Conservation (phyloP, 108 stramenopile species). For the Aureococcus anophagefferens region DNA sequence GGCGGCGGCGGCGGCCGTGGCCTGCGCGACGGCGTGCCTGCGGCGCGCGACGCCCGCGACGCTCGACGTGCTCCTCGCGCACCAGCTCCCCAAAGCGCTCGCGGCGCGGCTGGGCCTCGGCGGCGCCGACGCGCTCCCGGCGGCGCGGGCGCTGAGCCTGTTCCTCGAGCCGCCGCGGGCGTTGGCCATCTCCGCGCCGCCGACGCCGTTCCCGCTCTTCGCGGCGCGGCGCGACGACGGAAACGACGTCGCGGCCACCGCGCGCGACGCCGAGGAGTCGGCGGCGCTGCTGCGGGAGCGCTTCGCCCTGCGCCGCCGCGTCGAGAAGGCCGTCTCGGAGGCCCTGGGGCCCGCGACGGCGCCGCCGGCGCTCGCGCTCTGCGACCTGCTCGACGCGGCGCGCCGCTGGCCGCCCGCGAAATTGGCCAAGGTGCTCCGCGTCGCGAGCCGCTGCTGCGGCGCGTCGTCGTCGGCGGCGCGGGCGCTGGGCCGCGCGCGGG, state of each 20-base stretch:
- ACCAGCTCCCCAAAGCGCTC: constrained; percentile 20
- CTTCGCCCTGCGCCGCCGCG: not conserved
- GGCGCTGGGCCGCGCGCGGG: no score
- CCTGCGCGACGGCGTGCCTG: constrained; percentile 7
- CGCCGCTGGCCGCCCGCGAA: no score
- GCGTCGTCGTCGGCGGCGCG: not conserved
- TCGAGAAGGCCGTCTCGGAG: not conserved
- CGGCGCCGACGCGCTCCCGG: not conserved
- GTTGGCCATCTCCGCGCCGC: no score
- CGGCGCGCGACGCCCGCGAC: constrained; percentile 19
- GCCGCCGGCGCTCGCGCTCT: no score
- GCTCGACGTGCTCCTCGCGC: constrained; percentile 24
- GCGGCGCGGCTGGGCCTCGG: constrained; percentile 12
- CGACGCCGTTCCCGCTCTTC: constrained; percentile 1
- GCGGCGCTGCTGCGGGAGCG: not conserved
- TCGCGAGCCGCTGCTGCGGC: not conserved
- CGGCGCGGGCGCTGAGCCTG: not conserved
- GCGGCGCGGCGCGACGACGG: no score
- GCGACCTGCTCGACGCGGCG: no score
- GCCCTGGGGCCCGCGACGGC: not conserved
- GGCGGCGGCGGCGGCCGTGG: not conserved
- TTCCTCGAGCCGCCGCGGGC: not conserved
- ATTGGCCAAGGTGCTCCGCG: no score
- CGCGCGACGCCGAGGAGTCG: not conserved
- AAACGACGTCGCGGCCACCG: constrained; percentile 12